Conservation (phyloP, 1,284 basidiomycete genomes). For the Austroboletus novae-zelandiae region DNA sequence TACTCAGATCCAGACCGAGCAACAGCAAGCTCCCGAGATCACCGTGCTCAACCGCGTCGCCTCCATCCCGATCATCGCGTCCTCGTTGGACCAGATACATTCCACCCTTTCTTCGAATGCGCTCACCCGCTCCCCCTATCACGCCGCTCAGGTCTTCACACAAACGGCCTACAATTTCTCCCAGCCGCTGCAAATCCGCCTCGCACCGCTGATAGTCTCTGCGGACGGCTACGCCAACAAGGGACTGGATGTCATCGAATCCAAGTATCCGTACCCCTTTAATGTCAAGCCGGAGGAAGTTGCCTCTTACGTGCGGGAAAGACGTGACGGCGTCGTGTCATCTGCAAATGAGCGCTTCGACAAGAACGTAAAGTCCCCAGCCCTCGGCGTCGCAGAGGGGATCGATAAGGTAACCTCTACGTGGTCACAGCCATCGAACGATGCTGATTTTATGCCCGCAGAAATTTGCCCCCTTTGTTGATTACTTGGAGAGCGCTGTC, state of each 20-base stretch:
- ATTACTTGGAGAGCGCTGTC: slow-evolving; percentile 63
- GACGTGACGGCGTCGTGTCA: slow-evolving; percentile 52
- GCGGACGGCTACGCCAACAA: slow-evolving; percentile 69
- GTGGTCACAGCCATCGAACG: slow-evolving; percentile 10
- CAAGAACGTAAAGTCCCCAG: slow-evolving; percentile 61
- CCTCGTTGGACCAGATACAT: slow-evolving; percentile 58
- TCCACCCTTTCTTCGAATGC: slow-evolving; percentile 55
- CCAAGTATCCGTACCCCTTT: slow-evolving; percentile 73
- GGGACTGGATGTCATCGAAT: slow-evolving; percentile 70
- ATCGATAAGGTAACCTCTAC: slow-evolving; percentile 63
- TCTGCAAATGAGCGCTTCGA: slow-evolving; percentile 66
- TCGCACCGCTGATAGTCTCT: slow-evolving; percentile 62
- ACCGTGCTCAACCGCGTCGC: slow-evolving; percentile 61
- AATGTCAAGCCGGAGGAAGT: slow-evolving; percentile 69
- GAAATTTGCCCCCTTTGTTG: slow-evolving; percentile 70
- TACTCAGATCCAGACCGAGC: slow-evolving; percentile 28
- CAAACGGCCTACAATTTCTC: slow-evolving; percentile 58
- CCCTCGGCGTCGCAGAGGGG: slow-evolving; percentile 57
- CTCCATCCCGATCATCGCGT: slow-evolving; percentile 67
- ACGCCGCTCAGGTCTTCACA: slow-evolving; percentile 58
- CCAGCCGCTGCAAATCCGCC: slow-evolving; percentile 59
- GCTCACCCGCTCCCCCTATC: slow-evolving; percentile 62
- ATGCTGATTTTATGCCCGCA: slow-evolving; percentile 29
- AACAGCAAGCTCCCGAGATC: slow-evolving; percentile 47
- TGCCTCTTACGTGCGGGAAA: slow-evolving; percentile 54